phyloP scores from a whole-genome alignment of 345 rosid genomes.

The Heritiera fomes region DNA sequence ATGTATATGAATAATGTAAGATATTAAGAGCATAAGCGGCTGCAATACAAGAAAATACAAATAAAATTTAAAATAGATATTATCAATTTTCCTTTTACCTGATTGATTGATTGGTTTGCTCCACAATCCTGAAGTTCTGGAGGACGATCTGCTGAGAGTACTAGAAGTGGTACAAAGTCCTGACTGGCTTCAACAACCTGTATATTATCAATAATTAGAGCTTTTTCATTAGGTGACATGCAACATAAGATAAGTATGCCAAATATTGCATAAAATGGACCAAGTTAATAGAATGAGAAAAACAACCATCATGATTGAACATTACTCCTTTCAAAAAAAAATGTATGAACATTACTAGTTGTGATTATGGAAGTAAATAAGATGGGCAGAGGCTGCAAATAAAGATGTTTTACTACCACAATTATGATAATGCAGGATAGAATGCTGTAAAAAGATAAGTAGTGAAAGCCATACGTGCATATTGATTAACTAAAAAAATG shows the following conservation, averaged over 20 bases:
- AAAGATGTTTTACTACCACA: conserved; percentile 1
- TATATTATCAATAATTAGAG: conserved; percentile 19
- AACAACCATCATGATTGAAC: conserved; percentile 7
- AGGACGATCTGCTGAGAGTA: conserved; percentile 97
- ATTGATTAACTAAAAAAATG: background rate
- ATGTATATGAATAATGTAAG: background rate
- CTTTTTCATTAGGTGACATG: conserved; percentile 7
- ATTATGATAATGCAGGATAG: conserved; percentile 8
- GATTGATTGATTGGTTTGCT: conserved; percentile 93
- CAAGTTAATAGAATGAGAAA: background rate
- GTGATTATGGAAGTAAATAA: background rate
- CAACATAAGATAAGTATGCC: conserved; percentile 3
- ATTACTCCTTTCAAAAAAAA: no score
- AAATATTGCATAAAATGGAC: conserved; percentile 12
- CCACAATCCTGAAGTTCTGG: conserved; percentile 91
- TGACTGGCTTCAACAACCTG: conserved; percentile 99
- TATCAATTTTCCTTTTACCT: conserved; percentile 44
- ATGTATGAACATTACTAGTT: background rate
- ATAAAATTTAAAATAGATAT: background rate
- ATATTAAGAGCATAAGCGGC: background rate
- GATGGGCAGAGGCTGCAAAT: background rate
- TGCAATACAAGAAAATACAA: background rate
- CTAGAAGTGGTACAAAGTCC: conserved; percentile 82
- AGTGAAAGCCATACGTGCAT: background rate
- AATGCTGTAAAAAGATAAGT: conserved; percentile 13